Conservation (phyloP, 2,329 filamentous ascomycete genomes). For the Thermoascus crustaceus region DNA sequence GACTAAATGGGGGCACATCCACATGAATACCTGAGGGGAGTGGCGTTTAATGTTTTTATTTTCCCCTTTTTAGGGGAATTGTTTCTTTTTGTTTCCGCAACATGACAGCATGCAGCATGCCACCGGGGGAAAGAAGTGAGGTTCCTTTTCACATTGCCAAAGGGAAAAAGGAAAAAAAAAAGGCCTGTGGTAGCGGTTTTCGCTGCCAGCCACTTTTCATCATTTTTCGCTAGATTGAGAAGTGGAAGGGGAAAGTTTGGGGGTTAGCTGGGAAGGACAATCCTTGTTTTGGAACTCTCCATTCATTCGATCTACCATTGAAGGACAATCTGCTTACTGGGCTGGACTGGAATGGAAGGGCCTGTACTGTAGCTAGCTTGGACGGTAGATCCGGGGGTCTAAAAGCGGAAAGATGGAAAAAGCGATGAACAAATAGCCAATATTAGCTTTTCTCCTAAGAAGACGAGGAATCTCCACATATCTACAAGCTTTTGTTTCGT, state of each 20-base stretch:
- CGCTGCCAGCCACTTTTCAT: conserved; percentile 10
- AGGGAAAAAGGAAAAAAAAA: conserved; percentile 5
- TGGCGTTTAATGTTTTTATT: conserved; percentile 8
- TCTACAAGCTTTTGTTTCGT: too few relatives aligned
- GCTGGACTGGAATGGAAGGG: conserved; percentile 13
- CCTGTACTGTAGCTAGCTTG: conserved; percentile 22
- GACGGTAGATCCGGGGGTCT: conserved; percentile 13
- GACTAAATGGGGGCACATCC: not conserved
- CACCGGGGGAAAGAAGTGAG: not conserved
- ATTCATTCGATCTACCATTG: conserved; percentile 3
- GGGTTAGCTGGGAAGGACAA: conserved; percentile 4
- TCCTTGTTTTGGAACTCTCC: conserved; percentile 6
- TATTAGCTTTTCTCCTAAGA: not conserved
- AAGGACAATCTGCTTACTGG: conserved; percentile 4
- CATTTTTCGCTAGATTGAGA: conserved; percentile 1
- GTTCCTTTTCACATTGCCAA: conserved; percentile 1
- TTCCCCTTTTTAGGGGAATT: conserved; percentile 7
- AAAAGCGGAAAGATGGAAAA: conserved; percentile 6
- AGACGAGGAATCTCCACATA: too few relatives aligned
- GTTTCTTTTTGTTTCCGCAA: conserved; percentile 12
- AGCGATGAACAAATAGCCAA: conserved; percentile 6
- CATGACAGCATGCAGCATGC: conserved; percentile 9
- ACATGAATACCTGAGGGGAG: conserved; percentile 4
- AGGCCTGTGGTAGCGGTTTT: conserved; percentile 10
- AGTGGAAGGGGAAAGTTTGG: conserved; percentile 10